Conservation (phyloP, 148 eudicot genomes). For the Rhododendron ferrugineum region DNA sequence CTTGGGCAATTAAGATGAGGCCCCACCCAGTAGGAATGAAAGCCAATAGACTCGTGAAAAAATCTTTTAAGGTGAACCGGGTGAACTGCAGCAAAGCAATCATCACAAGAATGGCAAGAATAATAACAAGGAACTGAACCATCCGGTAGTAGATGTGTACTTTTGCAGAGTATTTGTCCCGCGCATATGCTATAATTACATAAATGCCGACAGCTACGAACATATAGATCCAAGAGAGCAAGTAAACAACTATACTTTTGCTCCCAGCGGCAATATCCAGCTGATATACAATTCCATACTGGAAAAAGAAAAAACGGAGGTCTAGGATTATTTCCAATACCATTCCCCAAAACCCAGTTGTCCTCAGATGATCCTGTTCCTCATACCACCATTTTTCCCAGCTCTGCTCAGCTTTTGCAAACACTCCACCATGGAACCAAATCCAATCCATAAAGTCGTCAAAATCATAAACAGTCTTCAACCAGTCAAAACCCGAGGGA, state of each 20-base stretch:
- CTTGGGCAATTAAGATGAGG: constrained; percentile 24
- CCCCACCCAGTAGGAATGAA: constrained; percentile 38
- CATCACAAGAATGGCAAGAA: constrained; percentile 15
- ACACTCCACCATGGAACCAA: constrained; percentile 72
- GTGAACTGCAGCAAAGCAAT: constrained; percentile 17
- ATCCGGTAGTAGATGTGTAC: constrained; percentile 62
- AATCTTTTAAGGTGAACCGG: constrained; percentile 18
- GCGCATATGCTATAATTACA: constrained; percentile 9
- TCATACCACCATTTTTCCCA: constrained; percentile 40
- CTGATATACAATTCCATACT: constrained; percentile 33
- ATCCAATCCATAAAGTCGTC: constrained; percentile 87
- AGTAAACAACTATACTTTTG: constrained; percentile 61
- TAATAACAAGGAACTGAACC: constrained; percentile 20
- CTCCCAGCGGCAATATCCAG: constrained; percentile 36
- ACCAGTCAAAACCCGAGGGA: constrained; percentile 87
- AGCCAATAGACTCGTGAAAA: constrained; percentile 60
- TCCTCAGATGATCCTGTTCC: constrained; percentile 33
- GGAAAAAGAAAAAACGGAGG: constrained; percentile 29
- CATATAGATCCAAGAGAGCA: constrained; percentile 80
- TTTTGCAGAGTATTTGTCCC: constrained; percentile 19
- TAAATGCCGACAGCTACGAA: constrained; percentile 12
- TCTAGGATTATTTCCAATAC: constrained; percentile 23
- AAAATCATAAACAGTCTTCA: constrained; percentile 81
- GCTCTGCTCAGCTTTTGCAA: constrained; percentile 46
- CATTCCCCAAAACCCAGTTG: constrained; percentile 71